Evolutionary conservation across 2,329 filamentous ascomycete species (phyloP).

Genomic region (Botrytis pseudocinerea): DNA sequence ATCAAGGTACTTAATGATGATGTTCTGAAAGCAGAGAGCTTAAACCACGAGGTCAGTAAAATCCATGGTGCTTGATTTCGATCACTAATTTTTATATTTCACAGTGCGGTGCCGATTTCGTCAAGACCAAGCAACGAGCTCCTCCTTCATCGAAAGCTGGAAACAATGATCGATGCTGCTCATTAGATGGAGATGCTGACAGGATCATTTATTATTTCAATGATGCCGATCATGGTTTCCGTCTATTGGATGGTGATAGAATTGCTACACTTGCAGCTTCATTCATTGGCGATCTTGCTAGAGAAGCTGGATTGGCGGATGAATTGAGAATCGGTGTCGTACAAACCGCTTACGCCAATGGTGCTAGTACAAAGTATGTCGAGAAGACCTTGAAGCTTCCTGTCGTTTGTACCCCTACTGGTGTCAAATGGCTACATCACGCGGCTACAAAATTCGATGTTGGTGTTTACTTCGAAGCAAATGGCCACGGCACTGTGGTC

Average conservation of each 20-base stretch:
- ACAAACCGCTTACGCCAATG: conserved; percentile 97
- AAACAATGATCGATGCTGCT: conserved; percentile 78
- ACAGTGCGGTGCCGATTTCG: conserved; percentile 90
- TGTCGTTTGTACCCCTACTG: conserved; percentile 89
- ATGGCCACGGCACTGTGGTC: conserved; percentile 94
- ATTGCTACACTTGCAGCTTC: conserved; percentile 93
- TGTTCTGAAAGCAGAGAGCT: conserved; percentile 80
- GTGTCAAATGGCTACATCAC: conserved; percentile 96
- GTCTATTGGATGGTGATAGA: conserved; percentile 92
- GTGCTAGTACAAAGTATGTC: conserved; percentile 89
- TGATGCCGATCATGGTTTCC: conserved; percentile 79
- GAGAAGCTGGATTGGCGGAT: conserved; percentile 73
- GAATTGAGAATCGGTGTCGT: conserved; percentile 91
- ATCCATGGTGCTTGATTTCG: neutral
- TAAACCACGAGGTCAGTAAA: conserved; percentile 77
- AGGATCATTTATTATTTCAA: conserved; percentile 94
- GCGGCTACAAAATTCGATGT: conserved; percentile 94
- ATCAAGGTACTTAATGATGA: conserved; percentile 92
- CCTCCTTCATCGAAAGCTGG: conserved; percentile 79
- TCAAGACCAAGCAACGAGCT: conserved; percentile 94
- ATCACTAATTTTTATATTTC: conserved; percentile 30
- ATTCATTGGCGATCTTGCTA: conserved; percentile 87
- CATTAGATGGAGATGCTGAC: conserved; percentile 93
- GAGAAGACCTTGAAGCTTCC: conserved; percentile 84
- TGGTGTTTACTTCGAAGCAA: conserved; percentile 98